A percentile compares a stretch with the other conserved stretches of the same genome.
Evolutionary conservation across 805 yeast species (phyloP).

Genomic region (Barnettozyma siamensis): DNA sequence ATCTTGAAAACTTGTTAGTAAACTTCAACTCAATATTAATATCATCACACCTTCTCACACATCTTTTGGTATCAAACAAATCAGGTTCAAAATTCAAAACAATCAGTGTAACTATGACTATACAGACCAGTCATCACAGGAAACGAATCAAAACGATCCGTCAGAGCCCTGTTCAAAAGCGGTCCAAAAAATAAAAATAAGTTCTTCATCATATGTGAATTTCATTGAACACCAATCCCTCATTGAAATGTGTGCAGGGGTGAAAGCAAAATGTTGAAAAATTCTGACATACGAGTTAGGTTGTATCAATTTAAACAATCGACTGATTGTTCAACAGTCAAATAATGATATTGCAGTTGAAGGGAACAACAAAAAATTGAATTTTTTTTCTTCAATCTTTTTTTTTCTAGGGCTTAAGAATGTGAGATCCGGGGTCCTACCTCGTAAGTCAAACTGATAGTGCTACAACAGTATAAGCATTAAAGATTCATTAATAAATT

Average conservation of each 20-base stretch:
- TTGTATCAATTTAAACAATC: too few relatives aligned
- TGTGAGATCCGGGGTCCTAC: neutral
- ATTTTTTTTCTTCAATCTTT: neutral
- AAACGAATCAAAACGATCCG: conserved; percentile 29
- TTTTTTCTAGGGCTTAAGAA: neutral
- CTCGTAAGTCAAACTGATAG: neutral
- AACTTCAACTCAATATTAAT: too few relatives aligned
- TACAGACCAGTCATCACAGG: conserved; percentile 58
- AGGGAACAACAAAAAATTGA: too few relatives aligned
- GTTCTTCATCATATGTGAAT: conserved; percentile 22
- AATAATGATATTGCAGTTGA: too few relatives aligned
- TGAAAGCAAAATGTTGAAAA: too few relatives aligned
- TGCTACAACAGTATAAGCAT: neutral
- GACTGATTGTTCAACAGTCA: too few relatives aligned
- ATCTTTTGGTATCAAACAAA: too few relatives aligned
- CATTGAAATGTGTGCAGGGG: too few relatives aligned
- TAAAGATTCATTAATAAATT: neutral
- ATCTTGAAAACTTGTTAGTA: too few relatives aligned
- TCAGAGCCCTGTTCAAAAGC: conserved; percentile 18
- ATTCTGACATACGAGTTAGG: too few relatives aligned
- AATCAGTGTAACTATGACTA: conserved; percentile 88
- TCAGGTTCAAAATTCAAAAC: conserved; percentile 3
- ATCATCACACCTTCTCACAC: too few relatives aligned
- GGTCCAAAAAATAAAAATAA: conserved; percentile 27
- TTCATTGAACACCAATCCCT: too few relatives aligned